Percentiles rank a stretch among this genome's conserved stretches.
These are phyloP conservation scores for Cinnamomum chago DNA, from an alignment of 164 flowering plant species.

Conservation along the genomic window DNA sequence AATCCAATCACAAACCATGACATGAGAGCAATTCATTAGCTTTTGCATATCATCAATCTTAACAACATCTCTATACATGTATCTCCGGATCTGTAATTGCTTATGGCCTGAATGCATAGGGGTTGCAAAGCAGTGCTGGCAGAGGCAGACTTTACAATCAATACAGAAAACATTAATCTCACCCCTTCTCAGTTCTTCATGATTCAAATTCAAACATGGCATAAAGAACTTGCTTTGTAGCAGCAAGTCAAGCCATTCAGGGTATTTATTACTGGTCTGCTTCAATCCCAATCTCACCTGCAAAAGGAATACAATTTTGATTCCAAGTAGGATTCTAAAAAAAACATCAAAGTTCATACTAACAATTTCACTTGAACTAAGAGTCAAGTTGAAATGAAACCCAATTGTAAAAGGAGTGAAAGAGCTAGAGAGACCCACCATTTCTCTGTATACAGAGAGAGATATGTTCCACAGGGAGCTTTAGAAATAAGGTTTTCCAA, in stretches of 20 bases:
- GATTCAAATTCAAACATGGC: slow-evolving; percentile 8
- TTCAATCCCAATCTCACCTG: not conserved
- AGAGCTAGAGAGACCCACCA: no score
- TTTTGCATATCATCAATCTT: slow-evolving; percentile 59
- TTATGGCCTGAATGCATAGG: slow-evolving; percentile 32
- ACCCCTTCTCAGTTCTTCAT: slow-evolving; percentile 31
- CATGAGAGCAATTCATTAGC: slow-evolving; percentile 53
- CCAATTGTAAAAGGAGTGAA: no score
- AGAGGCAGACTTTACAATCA: slow-evolving; percentile 43
- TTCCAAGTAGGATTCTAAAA: no score
- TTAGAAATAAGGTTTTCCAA: no score
- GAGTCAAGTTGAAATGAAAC: no score
- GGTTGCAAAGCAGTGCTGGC: slow-evolving; percentile 48
- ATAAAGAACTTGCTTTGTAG: slow-evolving; percentile 18
- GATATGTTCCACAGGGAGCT: no score
- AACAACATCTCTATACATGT: slow-evolving; percentile 68
- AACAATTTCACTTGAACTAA: no score
- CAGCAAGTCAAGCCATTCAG: slow-evolving; percentile 17
- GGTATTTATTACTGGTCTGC: not conserved
- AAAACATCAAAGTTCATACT: no score
- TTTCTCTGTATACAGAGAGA: no score
- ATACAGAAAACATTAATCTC: slow-evolving; percentile 66
- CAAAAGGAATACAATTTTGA: not conserved
- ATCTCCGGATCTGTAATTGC: slow-evolving; percentile 59
- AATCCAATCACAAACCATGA: slow-evolving; percentile 37